Evolutionary conservation across 2,329 filamentous ascomycete genomes (phyloP).

Genomic region (Akanthomyces uredinophilus): DNA sequence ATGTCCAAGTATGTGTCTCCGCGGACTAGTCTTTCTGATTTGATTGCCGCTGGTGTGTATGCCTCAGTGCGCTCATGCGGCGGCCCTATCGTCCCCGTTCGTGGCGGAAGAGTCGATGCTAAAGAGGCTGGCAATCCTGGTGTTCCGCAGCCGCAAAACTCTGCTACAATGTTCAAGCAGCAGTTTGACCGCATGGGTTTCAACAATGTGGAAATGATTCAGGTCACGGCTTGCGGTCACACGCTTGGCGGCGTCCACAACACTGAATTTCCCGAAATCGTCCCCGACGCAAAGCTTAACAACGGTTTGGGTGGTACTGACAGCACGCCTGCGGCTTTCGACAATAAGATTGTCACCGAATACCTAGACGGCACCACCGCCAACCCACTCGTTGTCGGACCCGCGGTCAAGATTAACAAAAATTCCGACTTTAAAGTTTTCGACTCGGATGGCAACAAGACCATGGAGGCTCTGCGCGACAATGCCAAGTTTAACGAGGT

Average conservation of each 20-base stretch:
- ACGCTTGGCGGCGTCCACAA: conserved; percentile 56
- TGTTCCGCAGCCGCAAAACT: conserved; percentile 55
- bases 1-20: conserved; percentile 49
- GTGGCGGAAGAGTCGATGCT: conserved; percentile 51
- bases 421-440: conserved; percentile 54
- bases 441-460: conserved; percentile 50
- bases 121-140: conserved; percentile 40
- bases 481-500: conserved; percentile 38
- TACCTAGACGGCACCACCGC: conserved; percentile 49
- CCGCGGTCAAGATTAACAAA: conserved; percentile 37
- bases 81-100: conserved; percentile 49
- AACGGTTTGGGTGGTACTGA: conserved; percentile 45
- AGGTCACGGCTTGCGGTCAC: conserved; percentile 56
- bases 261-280: conserved; percentile 47
- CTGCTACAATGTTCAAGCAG: conserved; percentile 43
- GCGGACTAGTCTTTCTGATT: conserved; percentile 48
- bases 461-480: conserved; percentile 44
- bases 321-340: conserved; percentile 43
- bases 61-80: conserved; percentile 54
- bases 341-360: conserved; percentile 53
- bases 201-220: conserved; percentile 52
- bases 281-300: conserved; percentile 37
- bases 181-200: conserved; percentile 57
- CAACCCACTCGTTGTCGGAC: conserved; percentile 51
- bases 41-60: conserved; percentile 55